These are phyloP conservation scores for Teratosphaeriaceae sp. DNA, from an alignment of 2,329 filamentous ascomycete genomes.

Conservation along the genomic window DNA sequence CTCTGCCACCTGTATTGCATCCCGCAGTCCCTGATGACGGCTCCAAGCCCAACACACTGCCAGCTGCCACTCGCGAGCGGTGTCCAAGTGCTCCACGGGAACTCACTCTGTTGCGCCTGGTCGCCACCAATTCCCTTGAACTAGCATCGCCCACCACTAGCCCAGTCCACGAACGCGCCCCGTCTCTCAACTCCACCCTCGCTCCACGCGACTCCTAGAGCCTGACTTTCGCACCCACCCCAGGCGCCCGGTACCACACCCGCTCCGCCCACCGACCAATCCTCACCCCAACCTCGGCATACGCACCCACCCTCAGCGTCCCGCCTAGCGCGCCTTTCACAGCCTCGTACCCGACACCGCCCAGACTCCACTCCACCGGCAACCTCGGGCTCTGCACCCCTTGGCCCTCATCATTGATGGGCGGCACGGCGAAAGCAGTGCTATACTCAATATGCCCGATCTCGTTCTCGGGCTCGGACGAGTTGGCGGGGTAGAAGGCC, in stretches of 20 bases:
- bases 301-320: conserved; percentile 67
- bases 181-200: too few relatives aligned
- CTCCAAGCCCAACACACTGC: too few relatives aligned
- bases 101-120: too few relatives aligned
- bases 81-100: too few relatives aligned
- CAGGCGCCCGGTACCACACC: conserved; percentile 53
- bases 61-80: too few relatives aligned
- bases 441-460: conserved; percentile 73
- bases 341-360: conserved; percentile 75
- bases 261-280: conserved; percentile 72
- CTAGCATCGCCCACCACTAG: too few relatives aligned
- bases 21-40: too few relatives aligned
- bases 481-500: conserved; percentile 70
- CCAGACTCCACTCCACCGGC: conserved; percentile 74
- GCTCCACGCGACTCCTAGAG: conserved; percentile 23
- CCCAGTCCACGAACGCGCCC: too few relatives aligned
- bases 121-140: too few relatives aligned
- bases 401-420: conserved; percentile 43
- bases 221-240: conserved; percentile 43
- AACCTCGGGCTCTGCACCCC: conserved; percentile 64
- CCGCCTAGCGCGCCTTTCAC: conserved; percentile 76
- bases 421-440: conserved; percentile 67
- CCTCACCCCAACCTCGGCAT: conserved; percentile 66
- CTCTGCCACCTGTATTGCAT: too few relatives aligned
- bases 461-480: conserved; percentile 67